Conservation (phyloP, 2,329 filamentous ascomycete genomes). For the Fusarium chaquense region DNA sequence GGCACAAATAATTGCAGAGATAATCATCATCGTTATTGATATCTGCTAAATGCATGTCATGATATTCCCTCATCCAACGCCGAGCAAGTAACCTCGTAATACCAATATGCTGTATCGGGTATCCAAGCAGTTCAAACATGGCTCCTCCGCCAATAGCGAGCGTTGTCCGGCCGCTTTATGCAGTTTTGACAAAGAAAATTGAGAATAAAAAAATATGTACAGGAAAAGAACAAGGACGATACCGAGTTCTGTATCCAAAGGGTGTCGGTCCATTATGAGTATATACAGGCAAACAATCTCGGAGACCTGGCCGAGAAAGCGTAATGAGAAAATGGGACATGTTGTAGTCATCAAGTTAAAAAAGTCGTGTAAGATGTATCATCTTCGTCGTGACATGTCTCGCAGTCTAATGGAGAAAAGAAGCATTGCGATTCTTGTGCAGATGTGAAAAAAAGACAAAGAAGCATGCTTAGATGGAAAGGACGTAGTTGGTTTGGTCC, state of each 20-base stretch:
- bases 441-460: neutral
- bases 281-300: slow-evolving; percentile 39
- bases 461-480: slow-evolving; percentile 70
- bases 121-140: slow-evolving; percentile 49
- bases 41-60: slow-evolving; percentile 43
- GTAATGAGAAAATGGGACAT: slow-evolving; percentile 29
- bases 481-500: slow-evolving; percentile 80
- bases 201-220: slow-evolving; percentile 42
- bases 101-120: slow-evolving; percentile 51
- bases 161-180: slow-evolving; percentile 46
- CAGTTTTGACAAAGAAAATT: slow-evolving; percentile 35
- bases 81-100: slow-evolving; percentile 43
- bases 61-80: slow-evolving; percentile 47
- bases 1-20: slow-evolving; percentile 2
- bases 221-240: slow-evolving; percentile 24
- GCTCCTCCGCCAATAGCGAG: slow-evolving; percentile 40
- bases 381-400: slow-evolving; percentile 31
- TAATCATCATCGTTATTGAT: slow-evolving; percentile 46
- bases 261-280: slow-evolving; percentile 28
- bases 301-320: slow-evolving; percentile 30
- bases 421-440: slow-evolving; percentile 15
- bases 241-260: slow-evolving; percentile 3
- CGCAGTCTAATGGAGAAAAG: slow-evolving; percentile 22
- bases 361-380: slow-evolving; percentile 35
- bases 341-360: slow-evolving; percentile 36